Evolutionary conservation across 495 filamentous ascomycete genomes (phyloP), one percentile per base, ranked within the genome.

Genomic region (Trichoderma virens): DNA sequence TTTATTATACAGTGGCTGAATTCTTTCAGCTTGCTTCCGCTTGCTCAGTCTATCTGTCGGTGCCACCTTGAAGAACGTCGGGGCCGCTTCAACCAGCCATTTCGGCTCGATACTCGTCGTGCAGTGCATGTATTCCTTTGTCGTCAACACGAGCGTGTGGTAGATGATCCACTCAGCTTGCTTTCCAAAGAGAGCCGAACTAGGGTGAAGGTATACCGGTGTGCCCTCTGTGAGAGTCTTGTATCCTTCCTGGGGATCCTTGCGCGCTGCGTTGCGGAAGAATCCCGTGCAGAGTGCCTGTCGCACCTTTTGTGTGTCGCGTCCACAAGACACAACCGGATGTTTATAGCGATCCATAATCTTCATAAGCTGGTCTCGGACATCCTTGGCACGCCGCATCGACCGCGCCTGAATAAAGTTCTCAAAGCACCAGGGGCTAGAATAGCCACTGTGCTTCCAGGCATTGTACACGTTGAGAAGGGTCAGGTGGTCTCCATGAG

Each of bases 1-100:
- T 68, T 90, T 86, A 72, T 97, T 97, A 72, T 97, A 92, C 75
- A 98, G 71, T 62, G 94, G 94, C 75, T 96, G 90, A 47, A 98
- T 98, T 35, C 92, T 81, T 80, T 98, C 94, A 0, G 90, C 92
- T 79, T 91, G 91, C 83, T 95, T 93, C 67, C 94, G 79, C 79
- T 96, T 97, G 31, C 88, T 92, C 64, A 98, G 77, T 65, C 87
- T 83, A 71, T 96, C 91, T 18, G 88, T 95, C 23, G 90, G 89
- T 59, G 94, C 94, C 9, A 98, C 90, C 81, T 97, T 96, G 84
- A 98, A 98, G 83, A 98, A 98, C 0, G 91, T 96, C 18, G 94
- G 94, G 28, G 94, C 94, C 11, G 92, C 93, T 65, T 96, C 92
- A 11, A 97, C 93, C 31, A 87, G 77, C 85, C 85, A 91, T 66